Evolutionary conservation across 192 early-diverging fungal genomes (phyloP).

Genomic region (Coemansia sp.): DNA sequence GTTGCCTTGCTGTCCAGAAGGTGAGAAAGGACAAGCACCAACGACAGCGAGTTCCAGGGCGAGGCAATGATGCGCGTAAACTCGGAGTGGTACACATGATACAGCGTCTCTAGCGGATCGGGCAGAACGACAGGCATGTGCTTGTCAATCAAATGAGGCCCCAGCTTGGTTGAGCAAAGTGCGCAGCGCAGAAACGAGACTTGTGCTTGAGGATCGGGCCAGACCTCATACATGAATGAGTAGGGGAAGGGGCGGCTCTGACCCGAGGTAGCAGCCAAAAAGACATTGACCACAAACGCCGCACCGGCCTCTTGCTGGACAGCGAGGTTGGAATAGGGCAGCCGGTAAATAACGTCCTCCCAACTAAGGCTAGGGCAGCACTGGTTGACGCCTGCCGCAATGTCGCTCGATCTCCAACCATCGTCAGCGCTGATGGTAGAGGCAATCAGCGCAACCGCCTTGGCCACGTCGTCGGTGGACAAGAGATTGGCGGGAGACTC

Average conservation of each 20-base stretch:
- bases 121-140: conserved; percentile 42
- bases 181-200: conserved; percentile 40
- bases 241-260: conserved; percentile 49
- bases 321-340: conserved; percentile 31
- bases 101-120: conserved; percentile 49
- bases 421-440: conserved; percentile 21
- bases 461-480: conserved; percentile 38
- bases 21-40: conserved; percentile 48
- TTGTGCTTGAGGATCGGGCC: conserved; percentile 48
- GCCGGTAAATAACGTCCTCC: conserved; percentile 51
- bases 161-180: conserved; percentile 22
- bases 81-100: conserved; percentile 44
- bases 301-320: conserved; percentile 40
- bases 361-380: conserved; percentile 38
- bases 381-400: conserved; percentile 34
- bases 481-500: conserved; percentile 6
- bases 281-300: conserved; percentile 38
- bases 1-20: conserved; percentile 46
- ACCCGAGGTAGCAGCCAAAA: conserved; percentile 34
- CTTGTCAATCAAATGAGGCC: conserved; percentile 39
- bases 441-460: conserved; percentile 40
- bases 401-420: conserved; percentile 30
- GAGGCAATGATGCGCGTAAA: conserved; percentile 45
- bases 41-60: conserved; percentile 56
- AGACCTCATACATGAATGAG: conserved; percentile 54